These are phyloP conservation scores for Tuber calosporum DNA, from an alignment of 495 filamentous ascomycete species.

Conservation along the genomic window DNA sequence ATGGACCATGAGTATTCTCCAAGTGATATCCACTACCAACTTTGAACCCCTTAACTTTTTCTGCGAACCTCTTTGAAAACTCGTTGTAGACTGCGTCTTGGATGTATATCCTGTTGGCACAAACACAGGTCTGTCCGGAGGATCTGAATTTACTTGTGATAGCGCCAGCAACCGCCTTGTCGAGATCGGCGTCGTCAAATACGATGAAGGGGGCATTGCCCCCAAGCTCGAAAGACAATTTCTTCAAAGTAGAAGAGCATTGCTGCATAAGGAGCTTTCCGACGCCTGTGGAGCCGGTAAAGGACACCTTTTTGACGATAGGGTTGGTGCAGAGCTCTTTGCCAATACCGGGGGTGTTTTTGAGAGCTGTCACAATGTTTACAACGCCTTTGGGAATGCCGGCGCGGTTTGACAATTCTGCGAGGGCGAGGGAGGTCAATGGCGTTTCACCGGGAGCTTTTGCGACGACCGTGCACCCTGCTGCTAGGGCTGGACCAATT, in stretches of 20 bases:
- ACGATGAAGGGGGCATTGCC: conserved; percentile 92
- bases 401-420: conserved; percentile 72
- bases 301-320: conserved; percentile 73
- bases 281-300: conserved; percentile 82
- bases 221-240: conserved; percentile 77
- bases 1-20: conserved; percentile 68
- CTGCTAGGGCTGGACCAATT: conserved; percentile 74
- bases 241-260: conserved; percentile 71
- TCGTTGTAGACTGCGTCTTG: conserved; percentile 72
- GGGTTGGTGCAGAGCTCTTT: conserved; percentile 63
- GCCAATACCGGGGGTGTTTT: conserved; percentile 68
- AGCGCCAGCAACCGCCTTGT: conserved; percentile 66
- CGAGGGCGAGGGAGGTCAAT: conserved; percentile 72
- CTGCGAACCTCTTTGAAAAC: conserved; percentile 62
- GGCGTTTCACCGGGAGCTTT: conserved; percentile 85
- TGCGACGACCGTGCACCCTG: conserved; percentile 74
- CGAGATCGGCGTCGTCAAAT: conserved; percentile 82
- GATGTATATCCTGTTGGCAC: conserved; percentile 78
- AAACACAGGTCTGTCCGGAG: conserved; percentile 85
- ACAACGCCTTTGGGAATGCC: conserved; percentile 80
- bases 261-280: conserved; percentile 84
- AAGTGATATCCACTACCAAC: conserved; percentile 68
- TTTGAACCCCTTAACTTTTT: conserved; percentile 67
- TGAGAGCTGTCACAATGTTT: conserved; percentile 66
- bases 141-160: conserved; percentile 76